Conservation (phyloP, 306 rosid genomes). For the Nissolia schottii region DNA sequence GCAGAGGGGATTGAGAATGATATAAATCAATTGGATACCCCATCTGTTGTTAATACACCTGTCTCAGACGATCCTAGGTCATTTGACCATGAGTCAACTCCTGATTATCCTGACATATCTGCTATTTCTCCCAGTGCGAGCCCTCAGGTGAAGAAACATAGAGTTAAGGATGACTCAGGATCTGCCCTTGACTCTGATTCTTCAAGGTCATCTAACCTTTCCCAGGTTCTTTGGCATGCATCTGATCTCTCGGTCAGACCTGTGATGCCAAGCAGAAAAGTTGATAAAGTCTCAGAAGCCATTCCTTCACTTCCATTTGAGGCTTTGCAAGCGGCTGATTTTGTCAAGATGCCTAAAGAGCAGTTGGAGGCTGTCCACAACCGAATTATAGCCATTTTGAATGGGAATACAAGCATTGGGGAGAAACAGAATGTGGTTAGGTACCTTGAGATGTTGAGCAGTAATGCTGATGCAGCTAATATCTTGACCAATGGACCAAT, state of each 20-base stretch:
- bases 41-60: conserved; percentile 36
- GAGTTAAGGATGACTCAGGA: conserved; percentile 64
- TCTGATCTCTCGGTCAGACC: conserved; percentile 97
- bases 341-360: conserved; percentile 78
- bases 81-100: conserved; percentile 58
- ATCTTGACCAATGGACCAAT: conserved; percentile 95
- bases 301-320: conserved; percentile 88
- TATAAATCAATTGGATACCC: conserved; percentile 42
- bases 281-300: conserved; percentile 66
- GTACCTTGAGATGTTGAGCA: conserved; percentile 89
- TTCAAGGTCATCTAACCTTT: conserved; percentile 49
- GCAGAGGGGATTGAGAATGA: conserved; percentile 52
- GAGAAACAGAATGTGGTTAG: conserved; percentile 90
- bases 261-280: conserved; percentile 93
- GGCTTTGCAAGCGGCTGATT: conserved; percentile 73
- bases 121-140: conserved; percentile 60
- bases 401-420: conserved; percentile 67
- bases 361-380: conserved; percentile 56
- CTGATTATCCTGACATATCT: conserved; percentile 50
- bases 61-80: conserved; percentile 48
- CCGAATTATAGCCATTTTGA: conserved; percentile 60
- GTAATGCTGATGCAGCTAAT: conserved; percentile 87
- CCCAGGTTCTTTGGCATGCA: conserved; percentile 85
- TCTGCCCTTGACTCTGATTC: conserved; percentile 60
- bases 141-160: conserved; percentile 72